Conservation (phyloP, 257 asterid genomes). For the Galeopsis tetrahit region DNA sequence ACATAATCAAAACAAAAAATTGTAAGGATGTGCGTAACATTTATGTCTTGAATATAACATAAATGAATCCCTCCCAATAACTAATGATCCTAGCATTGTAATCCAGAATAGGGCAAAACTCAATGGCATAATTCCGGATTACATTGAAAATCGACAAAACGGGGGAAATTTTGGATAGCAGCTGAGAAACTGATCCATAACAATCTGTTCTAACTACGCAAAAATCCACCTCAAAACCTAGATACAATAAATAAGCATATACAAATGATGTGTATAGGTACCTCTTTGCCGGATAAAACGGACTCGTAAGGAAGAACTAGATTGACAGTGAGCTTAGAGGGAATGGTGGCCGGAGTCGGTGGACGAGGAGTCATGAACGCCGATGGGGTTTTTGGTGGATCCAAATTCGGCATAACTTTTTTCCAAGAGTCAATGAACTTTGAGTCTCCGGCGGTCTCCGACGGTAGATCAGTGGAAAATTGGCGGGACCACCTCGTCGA, state of each 20-base stretch:
- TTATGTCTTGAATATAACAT: background rate
- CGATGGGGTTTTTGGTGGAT: slow-evolving; percentile 68
- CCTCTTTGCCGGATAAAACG: slow-evolving; percentile 61
- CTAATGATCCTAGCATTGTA: slow-evolving; percentile 1
- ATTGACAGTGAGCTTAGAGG: slow-evolving; percentile 80
- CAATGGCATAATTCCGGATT: background rate
- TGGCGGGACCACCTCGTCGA: slow-evolving; percentile 61
- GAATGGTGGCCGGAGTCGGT: slow-evolving; percentile 63
- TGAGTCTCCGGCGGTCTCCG: slow-evolving; percentile 55
- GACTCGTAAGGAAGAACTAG: slow-evolving; percentile 76
- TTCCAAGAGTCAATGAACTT: slow-evolving; percentile 64
- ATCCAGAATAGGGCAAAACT: background rate
- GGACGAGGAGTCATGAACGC: slow-evolving; percentile 71
- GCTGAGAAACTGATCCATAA: background rate
- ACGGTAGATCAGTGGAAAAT: slow-evolving; percentile 56
- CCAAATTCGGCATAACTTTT: slow-evolving; percentile 56
- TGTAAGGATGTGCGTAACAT: background rate
- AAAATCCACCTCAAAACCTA: background rate
- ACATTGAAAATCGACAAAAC: background rate
- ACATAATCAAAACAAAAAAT: background rate
- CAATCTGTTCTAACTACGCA: background rate
- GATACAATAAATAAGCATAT: background rate
- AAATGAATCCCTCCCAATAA: background rate
- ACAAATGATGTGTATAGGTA: slow-evolving; percentile 14
- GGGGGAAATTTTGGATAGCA: background rate